Evolutionary conservation across 257 asterid species (phyloP).

Genomic region (Ophiorrhiza pumila): DNA sequence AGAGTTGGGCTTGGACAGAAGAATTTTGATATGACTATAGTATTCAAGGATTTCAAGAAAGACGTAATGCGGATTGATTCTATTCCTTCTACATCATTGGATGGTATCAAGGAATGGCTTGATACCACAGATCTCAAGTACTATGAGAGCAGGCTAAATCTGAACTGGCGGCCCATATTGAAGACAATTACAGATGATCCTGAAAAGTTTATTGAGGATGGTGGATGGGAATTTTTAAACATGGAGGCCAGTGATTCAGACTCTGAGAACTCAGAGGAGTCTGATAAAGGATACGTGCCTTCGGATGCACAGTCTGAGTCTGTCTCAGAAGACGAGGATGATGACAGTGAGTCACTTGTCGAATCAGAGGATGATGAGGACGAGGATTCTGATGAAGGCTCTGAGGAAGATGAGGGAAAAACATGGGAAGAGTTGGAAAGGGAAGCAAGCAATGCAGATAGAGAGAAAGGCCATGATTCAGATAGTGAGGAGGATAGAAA

Average conservation of each 20-base stretch:
- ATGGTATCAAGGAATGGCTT: constrained; percentile 35
- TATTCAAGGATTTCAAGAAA: constrained; percentile 32
- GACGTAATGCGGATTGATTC: constrained; percentile 33
- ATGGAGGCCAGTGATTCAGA: constrained; percentile 28
- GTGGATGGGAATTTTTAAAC: constrained; percentile 35
- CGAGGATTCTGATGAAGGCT: constrained; percentile 21
- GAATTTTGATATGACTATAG: constrained; percentile 32
- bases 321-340: constrained; percentile 26
- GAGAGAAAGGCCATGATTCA: constrained; percentile 29
- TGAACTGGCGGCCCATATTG: constrained; percentile 30
- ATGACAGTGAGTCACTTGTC: constrained; percentile 28
- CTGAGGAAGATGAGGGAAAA: constrained; percentile 29
- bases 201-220: constrained; percentile 27
- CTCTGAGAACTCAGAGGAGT: constrained; percentile 27
- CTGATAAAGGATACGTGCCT: constrained; percentile 29
- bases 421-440: constrained; percentile 33
- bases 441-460: constrained; percentile 28
- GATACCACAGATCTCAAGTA: constrained; percentile 32
- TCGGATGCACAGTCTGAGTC: constrained; percentile 30
- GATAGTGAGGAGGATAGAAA: constrained; percentile 31
- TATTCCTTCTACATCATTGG: constrained; percentile 23
- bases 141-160: constrained; percentile 31
- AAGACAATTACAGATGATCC: constrained; percentile 31
- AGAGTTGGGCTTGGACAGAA: constrained; percentile 34
- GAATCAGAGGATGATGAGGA: constrained; percentile 28